Evolutionary conservation across 768 basidiomycete genomes (phyloP).

Genomic region (Naganishia onofrii): DNA sequence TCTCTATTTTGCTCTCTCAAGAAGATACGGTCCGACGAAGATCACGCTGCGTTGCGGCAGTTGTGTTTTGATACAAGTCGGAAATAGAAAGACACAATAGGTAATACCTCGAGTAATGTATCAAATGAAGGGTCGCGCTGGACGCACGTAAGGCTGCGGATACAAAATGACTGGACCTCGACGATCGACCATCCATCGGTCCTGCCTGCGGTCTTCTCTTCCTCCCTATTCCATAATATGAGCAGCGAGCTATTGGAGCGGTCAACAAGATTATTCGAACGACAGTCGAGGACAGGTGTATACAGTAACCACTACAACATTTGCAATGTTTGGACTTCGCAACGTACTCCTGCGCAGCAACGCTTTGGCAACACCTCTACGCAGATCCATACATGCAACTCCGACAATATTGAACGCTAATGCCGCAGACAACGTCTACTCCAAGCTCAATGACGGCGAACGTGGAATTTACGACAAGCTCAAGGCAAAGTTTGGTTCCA

Average conservation of each 20-base stretch:
- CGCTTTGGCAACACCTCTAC: neutral
- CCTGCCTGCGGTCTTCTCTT: too few species aligned
- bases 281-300: neutral
- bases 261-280: neutral
- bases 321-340: neutral
- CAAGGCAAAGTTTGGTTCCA: constrained; percentile 69
- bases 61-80: neutral
- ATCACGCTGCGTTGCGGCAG: neutral
- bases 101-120: neutral
- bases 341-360: neutral
- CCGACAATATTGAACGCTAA: constrained; percentile 15
- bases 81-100: neutral
- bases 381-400: constrained; percentile 6
- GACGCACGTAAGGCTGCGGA: neutral
- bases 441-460: constrained; percentile 60
- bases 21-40: neutral
- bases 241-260: too few species aligned
- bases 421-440: neutral
- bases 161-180: neutral
- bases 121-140: neutral
- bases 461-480: constrained; percentile 69
- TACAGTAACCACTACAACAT: neutral
- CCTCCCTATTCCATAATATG: neutral
- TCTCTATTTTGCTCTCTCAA: neutral
- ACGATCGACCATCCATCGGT: neutral